A percentile compares a stretch with the other conserved stretches of the same genome.
Evolutionary conservation across 1,284 basidiomycete species (phyloP).

Genomic region (Leucoagaricus sp.): DNA sequence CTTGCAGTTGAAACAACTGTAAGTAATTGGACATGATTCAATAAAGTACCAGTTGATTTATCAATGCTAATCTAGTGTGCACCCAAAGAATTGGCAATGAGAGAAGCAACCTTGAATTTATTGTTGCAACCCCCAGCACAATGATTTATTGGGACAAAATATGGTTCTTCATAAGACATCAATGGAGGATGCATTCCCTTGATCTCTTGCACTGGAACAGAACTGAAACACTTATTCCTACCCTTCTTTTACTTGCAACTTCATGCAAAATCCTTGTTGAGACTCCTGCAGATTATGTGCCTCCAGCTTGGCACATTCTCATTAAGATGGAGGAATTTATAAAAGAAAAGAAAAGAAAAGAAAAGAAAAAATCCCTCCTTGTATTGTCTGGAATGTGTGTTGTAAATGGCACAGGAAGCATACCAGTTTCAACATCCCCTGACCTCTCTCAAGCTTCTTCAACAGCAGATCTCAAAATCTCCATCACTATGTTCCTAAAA

Average conservation of each 20-base stretch:
- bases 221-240: too few relatives aligned
- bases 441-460: neutral
- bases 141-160: too few relatives aligned
- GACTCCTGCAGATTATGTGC: neutral
- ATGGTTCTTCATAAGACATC: neutral
- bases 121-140: too few relatives aligned
- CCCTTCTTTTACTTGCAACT: neutral
- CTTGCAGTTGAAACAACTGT: neutral
- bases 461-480: neutral
- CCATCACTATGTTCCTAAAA: slow-evolving; percentile 24
- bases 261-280: neutral
- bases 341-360: too few relatives aligned
- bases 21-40: neutral
- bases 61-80: neutral
- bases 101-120: too few relatives aligned
- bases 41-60: neutral
- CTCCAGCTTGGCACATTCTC: neutral
- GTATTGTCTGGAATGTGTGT: neutral
- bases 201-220: neutral
- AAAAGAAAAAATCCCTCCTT: neutral
- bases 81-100: too few relatives aligned
- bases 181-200: neutral
- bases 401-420: neutral
- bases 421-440: neutral
- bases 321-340: neutral